A percentile compares a stretch with the other conserved stretches of the same genome.
Evolutionary conservation across 2,329 filamentous ascomycete genomes (phyloP).

Genomic region (Neofusicoccum parvum): DNA sequence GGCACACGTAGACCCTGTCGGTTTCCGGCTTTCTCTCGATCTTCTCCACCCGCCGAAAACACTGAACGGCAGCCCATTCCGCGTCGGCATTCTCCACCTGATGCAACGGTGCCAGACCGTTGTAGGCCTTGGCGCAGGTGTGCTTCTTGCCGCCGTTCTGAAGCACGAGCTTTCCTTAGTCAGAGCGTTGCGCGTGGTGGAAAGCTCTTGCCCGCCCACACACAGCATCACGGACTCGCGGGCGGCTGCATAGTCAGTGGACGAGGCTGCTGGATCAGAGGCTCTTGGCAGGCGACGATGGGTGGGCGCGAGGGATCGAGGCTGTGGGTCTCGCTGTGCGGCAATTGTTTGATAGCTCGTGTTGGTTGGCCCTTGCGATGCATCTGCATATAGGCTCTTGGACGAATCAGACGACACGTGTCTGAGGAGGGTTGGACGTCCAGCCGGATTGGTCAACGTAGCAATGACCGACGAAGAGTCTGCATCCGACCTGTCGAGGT

Average conservation of each 20-base stretch:
- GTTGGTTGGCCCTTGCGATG: background rate
- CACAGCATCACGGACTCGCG: background rate
- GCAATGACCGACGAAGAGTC: background rate
- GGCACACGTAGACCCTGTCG: background rate
- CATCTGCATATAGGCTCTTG: background rate
- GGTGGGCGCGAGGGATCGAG: background rate
- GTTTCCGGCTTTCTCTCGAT: no score
- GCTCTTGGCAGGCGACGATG: background rate
- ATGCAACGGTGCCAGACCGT: background rate
- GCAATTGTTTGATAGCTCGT: background rate
- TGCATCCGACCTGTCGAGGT: background rate
- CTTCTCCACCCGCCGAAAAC: background rate
- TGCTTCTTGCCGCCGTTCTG: background rate
- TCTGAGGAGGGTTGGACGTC: background rate
- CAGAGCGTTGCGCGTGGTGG: constrained; percentile 26
- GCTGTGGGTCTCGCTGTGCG: background rate
- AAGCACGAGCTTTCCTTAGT: constrained; percentile 29
- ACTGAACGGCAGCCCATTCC: background rate
- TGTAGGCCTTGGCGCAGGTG: background rate
- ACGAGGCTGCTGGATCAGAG: background rate
- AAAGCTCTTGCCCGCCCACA: constrained; percentile 21
- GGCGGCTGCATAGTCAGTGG: background rate
- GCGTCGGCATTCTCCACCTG: background rate
- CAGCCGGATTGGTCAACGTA: no score
- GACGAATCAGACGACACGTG: background rate